phyloP scores from a whole-genome alignment of 1,284 basidiomycete genomes.

The Flammula alnicola region DNA sequence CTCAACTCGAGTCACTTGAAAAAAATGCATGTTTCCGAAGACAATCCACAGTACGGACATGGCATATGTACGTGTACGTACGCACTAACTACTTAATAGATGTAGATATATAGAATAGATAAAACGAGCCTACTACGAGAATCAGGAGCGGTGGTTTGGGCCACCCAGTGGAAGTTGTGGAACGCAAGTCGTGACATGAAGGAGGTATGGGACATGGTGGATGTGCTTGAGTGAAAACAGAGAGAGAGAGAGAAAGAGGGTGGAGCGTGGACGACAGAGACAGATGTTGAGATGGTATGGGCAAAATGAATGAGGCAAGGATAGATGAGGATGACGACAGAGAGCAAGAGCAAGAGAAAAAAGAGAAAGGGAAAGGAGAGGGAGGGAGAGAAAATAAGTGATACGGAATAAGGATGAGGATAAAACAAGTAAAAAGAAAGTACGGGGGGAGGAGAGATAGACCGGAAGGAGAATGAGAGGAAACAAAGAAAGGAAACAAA shows the following conservation, averaged over 20 bases:
- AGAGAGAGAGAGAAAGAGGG: constrained; percentile 21
- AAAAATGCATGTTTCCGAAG: too few species aligned
- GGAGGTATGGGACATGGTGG: constrained; percentile 26
- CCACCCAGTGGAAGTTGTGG: constrained; percentile 20
- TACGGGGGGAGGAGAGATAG: constrained; percentile 21
- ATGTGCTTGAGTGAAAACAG: constrained; percentile 26
- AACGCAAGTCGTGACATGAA: constrained; percentile 29
- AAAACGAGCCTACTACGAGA: constrained; percentile 27
- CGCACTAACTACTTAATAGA: constrained; percentile 34
- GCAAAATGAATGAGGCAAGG: constrained; percentile 18
- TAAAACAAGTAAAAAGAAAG: constrained; percentile 19
- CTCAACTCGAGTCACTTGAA: too few species aligned
- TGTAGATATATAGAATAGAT: constrained; percentile 45
- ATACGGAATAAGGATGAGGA: constrained; percentile 13
- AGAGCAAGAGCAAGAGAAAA: constrained; percentile 12
- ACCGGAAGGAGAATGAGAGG: constrained; percentile 9
- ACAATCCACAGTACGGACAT: too few species aligned
- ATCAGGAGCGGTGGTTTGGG: constrained; percentile 22
- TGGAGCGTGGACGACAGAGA: constrained; percentile 21
- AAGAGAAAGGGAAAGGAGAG: constrained; percentile 21
- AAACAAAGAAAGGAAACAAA: constrained; percentile 25
- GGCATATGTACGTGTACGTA: constrained; percentile 19
- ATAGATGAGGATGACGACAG: constrained; percentile 13
- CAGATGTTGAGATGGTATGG: constrained; percentile 22
- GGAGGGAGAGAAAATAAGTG: constrained; percentile 24